Conservation (phyloP, 1,284 basidiomycete genomes). For the Malassezia japonica region DNA sequence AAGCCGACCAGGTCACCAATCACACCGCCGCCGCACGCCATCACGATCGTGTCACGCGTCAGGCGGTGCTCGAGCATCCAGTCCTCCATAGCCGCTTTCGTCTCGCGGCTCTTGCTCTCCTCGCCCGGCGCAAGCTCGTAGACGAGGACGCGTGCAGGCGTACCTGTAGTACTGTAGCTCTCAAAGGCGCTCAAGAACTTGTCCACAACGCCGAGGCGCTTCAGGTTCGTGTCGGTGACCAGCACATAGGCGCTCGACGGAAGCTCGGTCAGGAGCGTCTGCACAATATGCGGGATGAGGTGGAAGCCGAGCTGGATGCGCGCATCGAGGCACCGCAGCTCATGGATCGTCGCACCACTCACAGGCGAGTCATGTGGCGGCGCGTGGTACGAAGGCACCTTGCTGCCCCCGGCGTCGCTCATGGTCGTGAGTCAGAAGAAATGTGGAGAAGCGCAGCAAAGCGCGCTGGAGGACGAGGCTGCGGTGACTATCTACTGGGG, state of each 20-base stretch:
- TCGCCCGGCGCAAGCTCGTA: constrained; percentile 81
- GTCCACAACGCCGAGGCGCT: constrained; percentile 63
- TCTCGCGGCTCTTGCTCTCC: constrained; percentile 77
- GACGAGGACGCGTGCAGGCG: constrained; percentile 61
- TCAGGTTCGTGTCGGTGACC: constrained; percentile 80
- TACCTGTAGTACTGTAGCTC: constrained; percentile 39
- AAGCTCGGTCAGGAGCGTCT: constrained; percentile 62
- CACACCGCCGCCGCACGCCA: constrained; percentile 91
- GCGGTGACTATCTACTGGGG: neutral
- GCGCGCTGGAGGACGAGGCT: no score
- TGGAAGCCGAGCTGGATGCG: constrained; percentile 46
- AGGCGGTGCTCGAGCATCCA: constrained; percentile 79
- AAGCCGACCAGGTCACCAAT: constrained; percentile 91
- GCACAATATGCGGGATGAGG: constrained; percentile 51
- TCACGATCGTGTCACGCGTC: constrained; percentile 82
- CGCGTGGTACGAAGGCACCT: constrained; percentile 44
- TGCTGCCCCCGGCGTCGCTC: constrained; percentile 15
- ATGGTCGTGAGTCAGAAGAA: constrained; percentile 5
- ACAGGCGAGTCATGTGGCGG: constrained; percentile 31
- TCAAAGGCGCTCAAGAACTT: constrained; percentile 35
- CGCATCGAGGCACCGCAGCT: constrained; percentile 35
- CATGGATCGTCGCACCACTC: constrained; percentile 38
- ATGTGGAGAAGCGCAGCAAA: constrained; percentile 2
- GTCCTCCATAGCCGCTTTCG: constrained; percentile 89
- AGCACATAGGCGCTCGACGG: constrained; percentile 83